These are phyloP conservation scores for Cladosporium colombiae DNA, from an alignment of 2,329 filamentous ascomycete species.

Conservation along the genomic window DNA sequence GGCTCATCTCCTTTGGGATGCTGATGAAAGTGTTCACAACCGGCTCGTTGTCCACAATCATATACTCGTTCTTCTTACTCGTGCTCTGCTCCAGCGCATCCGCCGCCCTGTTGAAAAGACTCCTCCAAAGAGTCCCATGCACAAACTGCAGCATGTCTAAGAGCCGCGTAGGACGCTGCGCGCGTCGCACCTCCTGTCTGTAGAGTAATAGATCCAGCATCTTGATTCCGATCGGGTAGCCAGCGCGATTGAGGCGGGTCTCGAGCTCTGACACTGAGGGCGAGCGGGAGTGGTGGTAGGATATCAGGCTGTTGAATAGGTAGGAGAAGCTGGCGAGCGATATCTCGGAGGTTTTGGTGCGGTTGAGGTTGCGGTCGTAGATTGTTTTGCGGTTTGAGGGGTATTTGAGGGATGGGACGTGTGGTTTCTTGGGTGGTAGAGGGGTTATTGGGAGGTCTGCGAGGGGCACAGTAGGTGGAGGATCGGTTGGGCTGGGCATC, in stretches of 20 bases:
- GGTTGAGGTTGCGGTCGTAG: constrained; percentile 93
- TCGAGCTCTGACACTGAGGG: constrained; percentile 93
- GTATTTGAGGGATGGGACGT: constrained; percentile 68
- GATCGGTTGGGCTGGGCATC: constrained; percentile 14
- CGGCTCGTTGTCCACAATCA: constrained; percentile 98
- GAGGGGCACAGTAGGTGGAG: not conserved
- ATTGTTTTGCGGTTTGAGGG: constrained; percentile 95
- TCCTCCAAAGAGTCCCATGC: constrained; percentile 86
- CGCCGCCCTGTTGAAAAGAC: constrained; percentile 87
- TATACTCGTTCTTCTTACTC: constrained; percentile 89
- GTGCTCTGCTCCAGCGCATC: constrained; percentile 90
- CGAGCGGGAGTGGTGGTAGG: constrained; percentile 86
- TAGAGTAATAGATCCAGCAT: constrained; percentile 93
- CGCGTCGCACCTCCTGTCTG: constrained; percentile 68
- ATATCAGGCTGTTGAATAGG: constrained; percentile 94
- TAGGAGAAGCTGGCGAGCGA: constrained; percentile 95
- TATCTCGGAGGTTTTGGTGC: constrained; percentile 82
- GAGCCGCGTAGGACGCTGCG: constrained; percentile 78
- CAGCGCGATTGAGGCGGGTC: constrained; percentile 47
- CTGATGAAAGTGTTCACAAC: constrained; percentile 92
- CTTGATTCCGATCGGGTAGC: constrained; percentile 89
- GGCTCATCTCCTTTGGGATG: constrained; percentile 91
- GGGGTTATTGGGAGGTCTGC: constrained; percentile 24
- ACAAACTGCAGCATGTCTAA: constrained; percentile 93
- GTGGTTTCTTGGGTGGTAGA: constrained; percentile 37